Evolutionary conservation across 2,329 filamentous ascomycete genomes (phyloP).

Genomic region (Ambrosiella beaveri): DNA sequence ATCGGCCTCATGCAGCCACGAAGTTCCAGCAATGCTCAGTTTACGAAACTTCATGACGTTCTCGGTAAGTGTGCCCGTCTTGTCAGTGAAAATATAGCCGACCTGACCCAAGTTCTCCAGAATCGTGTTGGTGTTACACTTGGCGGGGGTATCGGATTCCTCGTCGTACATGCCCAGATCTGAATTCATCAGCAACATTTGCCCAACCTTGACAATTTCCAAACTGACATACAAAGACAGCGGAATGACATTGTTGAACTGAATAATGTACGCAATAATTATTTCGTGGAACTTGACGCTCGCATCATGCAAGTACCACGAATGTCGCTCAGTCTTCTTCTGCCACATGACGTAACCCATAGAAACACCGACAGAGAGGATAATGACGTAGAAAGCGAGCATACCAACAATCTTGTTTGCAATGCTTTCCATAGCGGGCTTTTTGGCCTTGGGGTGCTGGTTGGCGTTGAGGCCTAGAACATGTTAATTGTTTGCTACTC

Average conservation of each 20-base stretch:
- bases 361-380: slow-evolving; percentile 65
- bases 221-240: slow-evolving; percentile 81
- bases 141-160: slow-evolving; percentile 65
- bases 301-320: slow-evolving; percentile 61
- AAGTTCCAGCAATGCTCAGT: slow-evolving; percentile 72
- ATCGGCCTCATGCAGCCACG: slow-evolving; percentile 74
- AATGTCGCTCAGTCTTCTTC: slow-evolving; percentile 41
- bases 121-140: slow-evolving; percentile 86
- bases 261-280: slow-evolving; percentile 79
- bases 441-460: slow-evolving; percentile 72
- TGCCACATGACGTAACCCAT: slow-evolving; percentile 71
- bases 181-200: slow-evolving; percentile 59
- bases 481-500: not conserved
- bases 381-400: slow-evolving; percentile 61
- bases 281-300: slow-evolving; percentile 64
- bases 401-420: slow-evolving; percentile 71
- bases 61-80: slow-evolving; percentile 85
- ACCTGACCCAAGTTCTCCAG: slow-evolving; percentile 87
- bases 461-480: slow-evolving; percentile 56
- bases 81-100: slow-evolving; percentile 81
- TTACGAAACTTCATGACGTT: slow-evolving; percentile 94
- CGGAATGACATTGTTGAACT: slow-evolving; percentile 93
- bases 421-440: slow-evolving; percentile 55
- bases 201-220: slow-evolving; percentile 67
- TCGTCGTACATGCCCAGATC: slow-evolving; percentile 88